Percentiles rank a stretch among this genome's conserved stretches.
phyloP scores from a whole-genome alignment of 2,329 filamentous ascomycete genomes.

The Ceratocystis smalleyi region DNA sequence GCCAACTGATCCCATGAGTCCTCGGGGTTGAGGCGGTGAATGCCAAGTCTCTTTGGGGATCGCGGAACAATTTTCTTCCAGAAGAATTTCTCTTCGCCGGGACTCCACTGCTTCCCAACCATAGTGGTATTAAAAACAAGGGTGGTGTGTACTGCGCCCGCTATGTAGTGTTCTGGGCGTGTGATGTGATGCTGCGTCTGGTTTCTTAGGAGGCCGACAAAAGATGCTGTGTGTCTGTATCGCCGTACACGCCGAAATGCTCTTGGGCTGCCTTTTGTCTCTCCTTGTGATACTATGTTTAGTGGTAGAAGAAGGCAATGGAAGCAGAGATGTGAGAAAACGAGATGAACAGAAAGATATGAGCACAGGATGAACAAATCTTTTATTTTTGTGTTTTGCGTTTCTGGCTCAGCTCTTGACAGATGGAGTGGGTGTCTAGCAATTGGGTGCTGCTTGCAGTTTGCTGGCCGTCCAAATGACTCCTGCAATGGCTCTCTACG shows the following conservation, averaged over 20 bases:
- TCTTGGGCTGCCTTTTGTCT: neutral
- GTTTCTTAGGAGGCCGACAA: neutral
- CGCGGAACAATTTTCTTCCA: slow-evolving; percentile 29
- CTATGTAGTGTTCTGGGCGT: neutral
- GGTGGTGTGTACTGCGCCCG: neutral
- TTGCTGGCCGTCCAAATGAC: neutral
- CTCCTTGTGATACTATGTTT: neutral
- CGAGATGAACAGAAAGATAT: neutral
- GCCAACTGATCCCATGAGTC: slow-evolving; percentile 27
- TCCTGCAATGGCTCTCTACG: neutral
- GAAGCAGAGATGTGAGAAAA: neutral
- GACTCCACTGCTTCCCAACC: slow-evolving; percentile 37
- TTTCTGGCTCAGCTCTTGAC: neutral
- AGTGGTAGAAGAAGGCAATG: neutral
- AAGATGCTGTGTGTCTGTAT: no score
- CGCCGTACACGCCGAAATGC: no score
- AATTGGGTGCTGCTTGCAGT: neutral
- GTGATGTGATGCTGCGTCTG: neutral
- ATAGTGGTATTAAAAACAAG: slow-evolving; percentile 22
- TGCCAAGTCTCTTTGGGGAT: slow-evolving; percentile 24
- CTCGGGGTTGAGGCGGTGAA: slow-evolving; percentile 20
- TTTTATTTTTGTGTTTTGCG: neutral
- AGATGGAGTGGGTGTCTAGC: neutral
- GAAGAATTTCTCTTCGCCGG: slow-evolving; percentile 33
- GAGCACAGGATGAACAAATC: neutral